Evolutionary conservation across 805 yeast genomes (phyloP).

Genomic region (Kazachstania africana): DNA sequence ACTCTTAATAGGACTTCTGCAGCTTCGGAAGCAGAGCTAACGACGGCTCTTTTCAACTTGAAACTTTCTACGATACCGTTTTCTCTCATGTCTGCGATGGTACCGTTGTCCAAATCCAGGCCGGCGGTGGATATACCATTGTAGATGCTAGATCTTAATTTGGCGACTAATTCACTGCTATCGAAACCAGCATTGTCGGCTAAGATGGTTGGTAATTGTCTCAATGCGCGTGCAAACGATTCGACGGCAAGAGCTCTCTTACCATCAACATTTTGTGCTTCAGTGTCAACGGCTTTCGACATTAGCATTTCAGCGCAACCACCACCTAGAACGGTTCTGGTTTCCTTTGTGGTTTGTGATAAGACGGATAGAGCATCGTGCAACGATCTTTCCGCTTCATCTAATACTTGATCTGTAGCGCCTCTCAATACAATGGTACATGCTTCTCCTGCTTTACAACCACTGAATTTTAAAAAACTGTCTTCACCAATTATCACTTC

Average conservation of each 20-base stretch:
- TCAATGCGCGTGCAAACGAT: conserved; percentile 84
- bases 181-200: conserved; percentile 98
- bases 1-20: conserved; percentile 92
- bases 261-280: conserved; percentile 85
- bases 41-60: conserved; percentile 88
- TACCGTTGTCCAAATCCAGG: conserved; percentile 73
- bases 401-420: conserved; percentile 92
- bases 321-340: conserved; percentile 88
- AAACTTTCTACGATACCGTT: conserved; percentile 86
- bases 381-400: conserved; percentile 92
- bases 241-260: conserved; percentile 91
- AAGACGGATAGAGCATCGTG: conserved; percentile 95
- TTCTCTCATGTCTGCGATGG: conserved; percentile 87
- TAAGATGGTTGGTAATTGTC: conserved; percentile 88
- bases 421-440: conserved; percentile 94
- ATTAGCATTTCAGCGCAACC: conserved; percentile 93
- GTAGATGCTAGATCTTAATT: conserved; percentile 73
- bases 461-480: conserved; percentile 81
- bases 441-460: conserved; percentile 90
- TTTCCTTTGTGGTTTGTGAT: conserved; percentile 87
- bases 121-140: conserved; percentile 90
- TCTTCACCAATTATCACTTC: conserved; percentile 92
- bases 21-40: conserved; percentile 93
- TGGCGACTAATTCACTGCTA: conserved; percentile 82
- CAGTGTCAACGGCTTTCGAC: conserved; percentile 92